phyloP scores from a whole-genome alignment of 345 rosid species.

The Pelargonium nanum region DNA sequence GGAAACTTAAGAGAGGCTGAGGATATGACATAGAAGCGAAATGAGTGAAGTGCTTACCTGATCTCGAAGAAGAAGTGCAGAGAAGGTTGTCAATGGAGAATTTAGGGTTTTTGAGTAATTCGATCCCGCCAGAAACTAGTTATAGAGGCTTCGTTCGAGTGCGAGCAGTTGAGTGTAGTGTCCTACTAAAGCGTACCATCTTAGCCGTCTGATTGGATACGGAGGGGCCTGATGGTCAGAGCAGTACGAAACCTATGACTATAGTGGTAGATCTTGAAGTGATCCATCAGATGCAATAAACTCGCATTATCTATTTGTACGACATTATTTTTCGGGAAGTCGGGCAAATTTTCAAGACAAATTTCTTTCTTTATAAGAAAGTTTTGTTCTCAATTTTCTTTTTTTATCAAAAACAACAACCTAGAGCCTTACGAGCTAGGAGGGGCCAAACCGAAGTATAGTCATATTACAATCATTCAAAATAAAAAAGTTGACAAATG shows the following conservation, averaged over 20 bases:
- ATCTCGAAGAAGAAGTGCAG: not conserved
- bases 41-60: constrained; percentile 7
- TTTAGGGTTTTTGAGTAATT: constrained; percentile 8
- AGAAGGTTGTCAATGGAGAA: not conserved
- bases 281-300: not conserved
- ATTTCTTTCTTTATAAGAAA: too few relatives aligned
- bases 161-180: not conserved
- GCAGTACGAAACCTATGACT: too few relatives aligned
- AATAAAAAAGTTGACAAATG: too few relatives aligned
- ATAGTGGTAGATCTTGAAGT: not conserved
- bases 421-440: too few relatives aligned
- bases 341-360: too few relatives aligned
- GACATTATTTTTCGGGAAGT: too few relatives aligned
- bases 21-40: not conserved
- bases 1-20: not conserved
- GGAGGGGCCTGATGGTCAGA: not conserved
- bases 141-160: not conserved
- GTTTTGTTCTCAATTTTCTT: too few relatives aligned
- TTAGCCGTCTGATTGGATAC: not conserved
- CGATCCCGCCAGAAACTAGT: constrained; percentile 18
- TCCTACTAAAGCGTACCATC: not conserved
- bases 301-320: too few relatives aligned
- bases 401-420: too few relatives aligned
- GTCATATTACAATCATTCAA: too few relatives aligned
- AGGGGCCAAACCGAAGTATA: too few relatives aligned